Conservation (phyloP, 2,329 filamentous ascomycete genomes). For the Fusarium sp. region DNA sequence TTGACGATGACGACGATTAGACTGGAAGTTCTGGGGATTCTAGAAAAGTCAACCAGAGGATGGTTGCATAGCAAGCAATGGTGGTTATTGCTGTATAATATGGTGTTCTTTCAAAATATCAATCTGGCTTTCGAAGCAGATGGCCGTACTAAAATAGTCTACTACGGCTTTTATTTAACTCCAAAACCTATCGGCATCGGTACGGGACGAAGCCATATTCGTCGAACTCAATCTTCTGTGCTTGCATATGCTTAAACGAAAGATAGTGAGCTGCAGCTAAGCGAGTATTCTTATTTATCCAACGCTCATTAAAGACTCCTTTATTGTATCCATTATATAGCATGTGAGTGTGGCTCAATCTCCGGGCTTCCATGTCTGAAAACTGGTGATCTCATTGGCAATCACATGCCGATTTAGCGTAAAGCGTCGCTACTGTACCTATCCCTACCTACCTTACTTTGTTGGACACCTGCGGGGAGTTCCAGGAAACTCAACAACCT, state of each 20-base stretch:
- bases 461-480: slow-evolving; percentile 46
- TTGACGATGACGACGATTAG: slow-evolving; percentile 72
- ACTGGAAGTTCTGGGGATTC: slow-evolving; percentile 11
- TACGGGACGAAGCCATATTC: slow-evolving; percentile 1
- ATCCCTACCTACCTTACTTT: slow-evolving; percentile 23
- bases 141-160: background rate
- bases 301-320: slow-evolving; percentile 1
- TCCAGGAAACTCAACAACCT: slow-evolving; percentile 39
- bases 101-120: slow-evolving; percentile 21
- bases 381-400: slow-evolving; percentile 48
- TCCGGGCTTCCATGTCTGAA: slow-evolving; percentile 30
- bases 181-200: slow-evolving; percentile 10
- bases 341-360: slow-evolving; percentile 24
- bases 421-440: slow-evolving; percentile 9
- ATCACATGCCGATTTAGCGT: slow-evolving; percentile 51
- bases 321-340: slow-evolving; percentile 10
- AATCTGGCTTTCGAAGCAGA: slow-evolving; percentile 6
- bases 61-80: slow-evolving; percentile 12
- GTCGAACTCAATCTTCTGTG: background rate
- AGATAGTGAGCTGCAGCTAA: background rate
- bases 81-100: slow-evolving; percentile 35
- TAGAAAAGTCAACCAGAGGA: slow-evolving; percentile 6
- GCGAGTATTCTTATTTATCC: background rate
- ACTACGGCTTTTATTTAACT: slow-evolving; percentile 6
- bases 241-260: too few species aligned